phyloP scores from a whole-genome alignment of 768 basidiomycete species.

The Podaxis mareebaensis region DNA sequence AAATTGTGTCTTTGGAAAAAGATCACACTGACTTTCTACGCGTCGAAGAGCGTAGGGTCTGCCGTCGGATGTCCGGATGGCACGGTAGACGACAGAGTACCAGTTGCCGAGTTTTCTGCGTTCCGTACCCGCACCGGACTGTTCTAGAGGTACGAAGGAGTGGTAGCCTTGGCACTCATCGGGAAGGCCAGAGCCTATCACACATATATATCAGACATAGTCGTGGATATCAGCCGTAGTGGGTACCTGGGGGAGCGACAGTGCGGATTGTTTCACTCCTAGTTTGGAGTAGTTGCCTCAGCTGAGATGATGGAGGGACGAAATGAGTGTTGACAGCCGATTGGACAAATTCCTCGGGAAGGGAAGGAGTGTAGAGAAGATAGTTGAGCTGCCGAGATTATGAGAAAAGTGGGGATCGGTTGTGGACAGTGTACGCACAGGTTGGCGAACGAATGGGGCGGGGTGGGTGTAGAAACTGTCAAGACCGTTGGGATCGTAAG shows the following conservation, averaged over 20 bases:
- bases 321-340: constrained; percentile 62
- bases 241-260: constrained; percentile 37
- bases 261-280: constrained; percentile 71
- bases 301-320: constrained; percentile 48
- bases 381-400: constrained; percentile 71
- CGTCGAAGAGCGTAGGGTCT: constrained; percentile 75
- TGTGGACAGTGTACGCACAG: constrained; percentile 42
- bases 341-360: constrained; percentile 54
- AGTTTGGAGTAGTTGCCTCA: constrained; percentile 45
- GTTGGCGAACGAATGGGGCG: constrained; percentile 62
- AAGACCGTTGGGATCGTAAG: constrained; percentile 25
- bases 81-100: constrained; percentile 84
- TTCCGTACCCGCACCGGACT: constrained; percentile 43
- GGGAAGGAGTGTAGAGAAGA: constrained; percentile 82
- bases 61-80: constrained; percentile 76
- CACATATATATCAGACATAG: constrained; percentile 30
- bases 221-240: background rate
- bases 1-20: constrained; percentile 12
- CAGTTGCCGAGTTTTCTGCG: constrained; percentile 82
- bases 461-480: constrained; percentile 38
- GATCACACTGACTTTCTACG: constrained; percentile 71
- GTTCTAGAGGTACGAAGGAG: constrained; percentile 79
- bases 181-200: constrained; percentile 61
- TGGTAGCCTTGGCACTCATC: constrained; percentile 92
- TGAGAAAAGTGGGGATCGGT: background rate